Evolutionary conservation across 495 filamentous ascomycete species (phyloP), one percentile per base, ranked within the genome.

Genomic region (Aspergillus haitiensis): DNA sequence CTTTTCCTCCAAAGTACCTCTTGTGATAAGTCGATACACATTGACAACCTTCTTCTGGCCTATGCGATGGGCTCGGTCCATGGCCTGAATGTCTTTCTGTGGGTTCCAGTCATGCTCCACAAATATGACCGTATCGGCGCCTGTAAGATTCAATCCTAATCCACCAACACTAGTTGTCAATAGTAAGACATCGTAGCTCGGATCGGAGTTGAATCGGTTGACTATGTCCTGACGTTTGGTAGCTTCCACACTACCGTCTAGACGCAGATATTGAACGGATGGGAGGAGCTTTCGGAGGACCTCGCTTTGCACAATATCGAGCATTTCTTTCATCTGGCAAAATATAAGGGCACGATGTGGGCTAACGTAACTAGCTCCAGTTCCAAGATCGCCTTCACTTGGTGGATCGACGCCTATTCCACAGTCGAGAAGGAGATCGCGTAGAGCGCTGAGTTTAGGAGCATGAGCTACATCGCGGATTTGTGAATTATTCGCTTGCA

Each of bases 81-180:
- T 98, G 64, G 94, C 94, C 72, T 98, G 94, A 64, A 98, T 83
- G 75, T 98, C 94, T 74, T 96, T 96, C 70, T 98, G 95, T 35
- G 94, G 94, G 69, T 98, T 98, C 94, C 94, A 98, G 73, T 98
- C 94, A 72, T 98, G 94, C 75, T 98, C 94, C 31, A 98, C 95
- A 68, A 98, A 98, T 63, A 98, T 98, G 62, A 98, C 94, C 0
- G 94, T 98, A 75, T 98, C 94, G 8, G 94, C 94, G 61, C 94
- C 94, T 10, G 94, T 98, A 33, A 98, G 81, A 71, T 98, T 98
- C 54, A 98, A 82, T 21, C 94, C 94, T 21, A 98, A 78, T 61
- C 94, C 94, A 73, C 94, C 94, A 52, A 98, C 93, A 65, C 87
- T 91, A 12, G 94, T 98, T 1, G 95, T 98, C 55, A 98, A 74